Percentiles rank a stretch among this genome's conserved stretches.
Conservation (phyloP, 2,329 filamentous ascomycete genomes). For the Immersiporthe knoxdaviesiana region DNA sequence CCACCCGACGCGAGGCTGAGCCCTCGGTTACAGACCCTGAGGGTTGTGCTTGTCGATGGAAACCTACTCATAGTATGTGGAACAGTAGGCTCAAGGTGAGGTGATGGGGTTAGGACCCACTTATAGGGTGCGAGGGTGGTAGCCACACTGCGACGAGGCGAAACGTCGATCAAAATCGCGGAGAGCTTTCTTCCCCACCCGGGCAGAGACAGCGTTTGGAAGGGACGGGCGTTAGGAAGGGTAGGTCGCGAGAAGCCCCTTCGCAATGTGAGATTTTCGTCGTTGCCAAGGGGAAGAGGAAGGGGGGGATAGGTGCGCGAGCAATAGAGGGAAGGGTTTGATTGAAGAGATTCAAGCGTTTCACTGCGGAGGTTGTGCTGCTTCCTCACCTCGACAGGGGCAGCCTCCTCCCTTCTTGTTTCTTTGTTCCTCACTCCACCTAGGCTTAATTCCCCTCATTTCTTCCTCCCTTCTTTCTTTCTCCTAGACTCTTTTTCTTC, state of each 20-base stretch:
- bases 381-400: background rate
- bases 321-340: background rate
- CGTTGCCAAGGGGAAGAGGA: background rate
- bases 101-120: background rate
- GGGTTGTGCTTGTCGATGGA: background rate
- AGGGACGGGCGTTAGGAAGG: background rate
- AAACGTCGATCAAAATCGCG: constrained; percentile 27
- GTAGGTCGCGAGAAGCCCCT: background rate
- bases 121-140: background rate
- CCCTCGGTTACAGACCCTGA: background rate
- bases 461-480: background rate
- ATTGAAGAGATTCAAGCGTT: background rate
- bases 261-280: background rate
- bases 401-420: background rate
- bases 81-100: background rate
- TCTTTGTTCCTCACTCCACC: background rate
- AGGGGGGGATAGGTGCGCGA: background rate
- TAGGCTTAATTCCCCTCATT: background rate
- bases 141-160: constrained; percentile 22
- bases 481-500: no score
- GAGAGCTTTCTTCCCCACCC: background rate
- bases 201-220: background rate
- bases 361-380: background rate
- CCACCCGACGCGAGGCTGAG: constrained; percentile 1
- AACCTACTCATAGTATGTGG: no score